Percentiles rank a stretch among this genome's conserved stretches.
Conservation (phyloP, 2,329 filamentous ascomycete genomes). For the Exophiala xenobiotica region DNA sequence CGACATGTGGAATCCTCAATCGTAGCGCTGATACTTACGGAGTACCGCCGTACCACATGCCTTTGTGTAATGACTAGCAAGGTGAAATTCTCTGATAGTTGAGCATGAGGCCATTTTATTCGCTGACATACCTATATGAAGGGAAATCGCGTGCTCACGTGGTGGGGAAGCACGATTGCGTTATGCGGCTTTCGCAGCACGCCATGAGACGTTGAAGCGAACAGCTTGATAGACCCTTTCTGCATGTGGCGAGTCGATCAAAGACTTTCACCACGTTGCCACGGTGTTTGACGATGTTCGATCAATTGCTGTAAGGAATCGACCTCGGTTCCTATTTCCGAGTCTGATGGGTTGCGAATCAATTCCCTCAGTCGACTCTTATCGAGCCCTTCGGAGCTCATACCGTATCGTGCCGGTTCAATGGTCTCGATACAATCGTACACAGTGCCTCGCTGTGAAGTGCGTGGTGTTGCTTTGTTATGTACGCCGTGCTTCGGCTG, state of each 20-base stretch:
- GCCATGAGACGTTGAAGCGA: conserved; percentile 6
- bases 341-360: no score
- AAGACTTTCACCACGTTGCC: background rate
- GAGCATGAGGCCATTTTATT: background rate
- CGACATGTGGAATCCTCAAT: background rate
- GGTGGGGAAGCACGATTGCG: conserved; percentile 14
- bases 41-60: background rate
- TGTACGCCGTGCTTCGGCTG: no score
- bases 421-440: no score
- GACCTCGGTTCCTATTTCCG: no score
- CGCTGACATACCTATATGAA: background rate
- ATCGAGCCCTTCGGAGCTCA: no score
- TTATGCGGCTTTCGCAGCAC: conserved; percentile 15
- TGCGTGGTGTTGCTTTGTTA: no score
- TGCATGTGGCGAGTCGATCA: background rate
- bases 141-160: conserved; percentile 9
- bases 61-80: background rate
- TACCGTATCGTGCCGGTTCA: no score
- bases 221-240: background rate
- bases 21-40: background rate
- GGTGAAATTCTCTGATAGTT: background rate
- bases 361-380: no score
- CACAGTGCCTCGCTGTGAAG: no score
- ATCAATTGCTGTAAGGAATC: no score
- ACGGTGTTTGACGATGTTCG: background rate